Evolutionary conservation across 164 flowering plant genomes (phyloP), one percentile per base, ranked within the genome.

Genomic region (Hamamelis virginiana): DNA sequence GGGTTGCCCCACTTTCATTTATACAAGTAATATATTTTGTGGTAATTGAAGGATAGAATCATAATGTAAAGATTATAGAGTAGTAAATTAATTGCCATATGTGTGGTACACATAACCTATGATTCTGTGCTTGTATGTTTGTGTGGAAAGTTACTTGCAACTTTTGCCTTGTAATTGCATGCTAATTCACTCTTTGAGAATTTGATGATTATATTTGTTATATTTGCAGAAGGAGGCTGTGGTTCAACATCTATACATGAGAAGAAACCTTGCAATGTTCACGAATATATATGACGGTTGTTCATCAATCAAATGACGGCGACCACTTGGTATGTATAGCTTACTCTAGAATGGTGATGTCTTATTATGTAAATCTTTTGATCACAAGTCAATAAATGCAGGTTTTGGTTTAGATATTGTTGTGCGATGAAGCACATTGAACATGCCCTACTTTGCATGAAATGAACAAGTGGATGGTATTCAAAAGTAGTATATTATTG

Each of bases 241-340:
- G 59, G 81, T 90, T 66, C 89, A 90, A 75, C 85, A 85, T 55
- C 78, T 96, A 58, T 96, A 91, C 79, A 58, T 96, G 85, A 98
- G 99, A 76, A 84, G 97, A 76, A 84, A 74, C 62, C 91, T 98
- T 2, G 97, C 98, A 14, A 70, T 90, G 75, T 76, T 91, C 68
- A 89, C 97, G n/a, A n/a, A n/a, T n/a, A 18, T 96, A 90, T 41
- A 88, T 91, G 76, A 87, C 97, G 81, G 95, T 89, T 77, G 81
- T 85, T 79, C 81, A 76, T 48, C 80, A 90, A 21, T 66, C 85
- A 58, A 69, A 74, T 56, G 91, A 83, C 63, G 98, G 91, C 80
- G 99, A 96, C 73, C 99, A 96, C 82, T 75, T 96, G 95, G 99
- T 96, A 77, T 53, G 80, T 44, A 0, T 47, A 51, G 45, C 13